Base-by-base conservation (phyloP, 2,329 filamentous ascomycete species). In the Diaporthe nobilis region DNA sequence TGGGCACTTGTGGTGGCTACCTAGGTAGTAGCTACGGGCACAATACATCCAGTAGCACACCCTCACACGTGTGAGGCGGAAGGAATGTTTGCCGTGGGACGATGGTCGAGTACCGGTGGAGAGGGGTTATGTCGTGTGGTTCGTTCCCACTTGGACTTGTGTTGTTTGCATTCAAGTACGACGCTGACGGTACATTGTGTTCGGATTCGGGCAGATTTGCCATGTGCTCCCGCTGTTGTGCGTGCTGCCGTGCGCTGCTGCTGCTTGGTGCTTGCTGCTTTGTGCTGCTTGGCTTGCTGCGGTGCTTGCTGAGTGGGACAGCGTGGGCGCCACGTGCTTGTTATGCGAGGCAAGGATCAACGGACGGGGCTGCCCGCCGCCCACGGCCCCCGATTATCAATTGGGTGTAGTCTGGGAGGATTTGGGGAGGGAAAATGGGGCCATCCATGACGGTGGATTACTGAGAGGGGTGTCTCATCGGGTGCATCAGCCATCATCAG, bases 271-370 rank as follows among this genome's bases (percentile, higher is more conserved):
- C 37, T 39, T 37, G 61, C 61, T 34, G 28, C 10, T 31, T 42
- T 28, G 28, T n/a, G 20, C 17, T 34, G 42, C 39, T 44, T 37
- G 34, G 25, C 61, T 63, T 42, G 37, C 37, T 17, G 31, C 22
- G 22, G 34, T 42, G 37, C 39, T 17, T 58, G 22, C 47, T 28
- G 47, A 15, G 65, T 55, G 65, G 34, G 22, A 55, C 49, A n/a
- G 65, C 65, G 49, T 70, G 65, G 17, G 47, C 13, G 73, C 73
- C 73, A 75, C 73, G 73, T 75, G 73, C 57, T 58, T 25, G 15
- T 55, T 42, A 75, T 71, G 73, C 73, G 73, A 47, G 73, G 49
- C 73, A 75, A 49, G 73, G 73, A 75, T 75, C 58, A 53, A 17
- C 47, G 60, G 55, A 65, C 60, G 60, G 60, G 72, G 65, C 47